Conservation (phyloP, 208 protist species). For the Crithidia bombi region DNA sequence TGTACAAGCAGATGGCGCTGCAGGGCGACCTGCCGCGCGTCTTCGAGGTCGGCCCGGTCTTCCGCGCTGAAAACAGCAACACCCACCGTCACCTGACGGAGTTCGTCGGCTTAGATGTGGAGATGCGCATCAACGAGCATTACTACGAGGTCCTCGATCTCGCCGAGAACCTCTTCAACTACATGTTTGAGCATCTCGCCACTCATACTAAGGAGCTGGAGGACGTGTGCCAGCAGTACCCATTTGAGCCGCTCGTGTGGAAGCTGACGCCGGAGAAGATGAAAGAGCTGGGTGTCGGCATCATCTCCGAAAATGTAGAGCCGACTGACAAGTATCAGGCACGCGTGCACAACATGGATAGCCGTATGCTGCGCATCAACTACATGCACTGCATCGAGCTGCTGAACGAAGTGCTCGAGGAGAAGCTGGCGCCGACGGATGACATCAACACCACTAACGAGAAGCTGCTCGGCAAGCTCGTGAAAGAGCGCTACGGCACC, state of each 20-base stretch:
- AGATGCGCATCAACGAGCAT: conserved; percentile 99
- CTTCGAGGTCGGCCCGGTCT: conserved; percentile 97
- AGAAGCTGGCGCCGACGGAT: conserved; percentile 85
- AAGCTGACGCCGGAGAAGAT: conserved; percentile 82
- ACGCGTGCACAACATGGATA: conserved; percentile 75
- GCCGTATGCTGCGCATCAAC: conserved; percentile 90
- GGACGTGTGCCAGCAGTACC: conserved; percentile 91
- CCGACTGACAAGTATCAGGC: conserved; percentile 84
- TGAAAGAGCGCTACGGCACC: conserved; percentile 98
- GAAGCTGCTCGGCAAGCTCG: conserved; percentile 95
- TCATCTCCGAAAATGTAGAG: conserved; percentile 73
- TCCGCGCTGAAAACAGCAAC: conserved; percentile 99
- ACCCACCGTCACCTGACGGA: conserved; percentile 99
- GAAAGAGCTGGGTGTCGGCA: conserved; percentile 81
- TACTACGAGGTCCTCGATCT: conserved; percentile 99
- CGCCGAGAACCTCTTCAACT: conserved; percentile 96
- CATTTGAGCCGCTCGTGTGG: conserved; percentile 92
- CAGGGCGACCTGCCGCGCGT: conserved; percentile 95
- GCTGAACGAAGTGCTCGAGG: conserved; percentile 87
- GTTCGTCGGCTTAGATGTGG: conserved; percentile 99
- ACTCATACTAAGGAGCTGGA: conserved; percentile 86
- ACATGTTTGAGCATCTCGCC: conserved; percentile 95
- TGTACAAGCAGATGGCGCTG: conserved; percentile 99
- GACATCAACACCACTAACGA: conserved; percentile 97
- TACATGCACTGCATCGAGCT: conserved; percentile 94